These are phyloP conservation scores for Phaffomyces thermotolerans DNA, from an alignment of 805 yeast genomes.

Conservation along the genomic window DNA sequence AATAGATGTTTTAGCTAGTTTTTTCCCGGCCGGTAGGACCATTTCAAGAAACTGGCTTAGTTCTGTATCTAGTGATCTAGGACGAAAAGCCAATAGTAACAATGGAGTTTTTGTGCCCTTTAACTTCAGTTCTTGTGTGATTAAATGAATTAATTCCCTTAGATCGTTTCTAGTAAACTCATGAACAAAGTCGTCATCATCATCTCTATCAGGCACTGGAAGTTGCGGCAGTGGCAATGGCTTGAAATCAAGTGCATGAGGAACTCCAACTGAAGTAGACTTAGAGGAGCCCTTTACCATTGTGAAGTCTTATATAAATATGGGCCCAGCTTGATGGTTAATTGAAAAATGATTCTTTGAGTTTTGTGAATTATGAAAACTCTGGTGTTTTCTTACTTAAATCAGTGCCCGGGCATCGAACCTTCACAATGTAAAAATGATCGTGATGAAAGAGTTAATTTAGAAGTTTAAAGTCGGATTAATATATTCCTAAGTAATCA, in stretches of 20 bases:
- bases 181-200: conserved; percentile 23
- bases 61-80: conserved; percentile 55
- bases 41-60: conserved; percentile 49
- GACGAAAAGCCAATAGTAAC: conserved; percentile 69
- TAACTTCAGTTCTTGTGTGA: conserved; percentile 65
- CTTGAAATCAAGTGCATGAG: neutral
- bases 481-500: too few species aligned
- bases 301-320: too few species aligned
- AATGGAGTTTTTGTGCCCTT: conserved; percentile 69
- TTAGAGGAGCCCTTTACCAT: neutral
- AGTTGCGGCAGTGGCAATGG: neutral
- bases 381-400: too few species aligned
- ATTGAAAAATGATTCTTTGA: too few species aligned
- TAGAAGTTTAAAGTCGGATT: too few species aligned
- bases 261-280: neutral
- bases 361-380: too few species aligned
- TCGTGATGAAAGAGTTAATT: too few species aligned
- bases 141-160: conserved; percentile 57
- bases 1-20: conserved; percentile 36
- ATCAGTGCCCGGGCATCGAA: too few species aligned
- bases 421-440: too few species aligned
- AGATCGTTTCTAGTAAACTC: conserved; percentile 59
- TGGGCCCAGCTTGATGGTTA: too few species aligned
- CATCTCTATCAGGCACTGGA: too few species aligned
- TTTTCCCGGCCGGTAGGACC: conserved; percentile 52